Percentiles rank a stretch among this genome's conserved stretches.
Conservation (phyloP, 495 filamentous ascomycete genomes). For the Podospora australis region DNA sequence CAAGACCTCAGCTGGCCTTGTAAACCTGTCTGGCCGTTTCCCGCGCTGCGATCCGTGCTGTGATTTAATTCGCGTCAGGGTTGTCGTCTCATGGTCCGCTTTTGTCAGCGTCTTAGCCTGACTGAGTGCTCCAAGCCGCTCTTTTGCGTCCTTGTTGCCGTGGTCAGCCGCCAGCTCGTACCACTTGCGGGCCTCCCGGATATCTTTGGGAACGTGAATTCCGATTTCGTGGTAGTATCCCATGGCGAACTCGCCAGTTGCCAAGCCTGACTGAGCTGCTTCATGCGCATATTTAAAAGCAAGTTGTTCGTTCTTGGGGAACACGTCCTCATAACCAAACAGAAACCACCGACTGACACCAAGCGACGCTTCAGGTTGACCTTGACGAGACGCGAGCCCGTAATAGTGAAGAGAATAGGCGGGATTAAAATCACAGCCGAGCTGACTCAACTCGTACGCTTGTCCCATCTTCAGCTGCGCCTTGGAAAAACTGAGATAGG, state of each 20-base stretch:
- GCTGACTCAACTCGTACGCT: conserved; percentile 87
- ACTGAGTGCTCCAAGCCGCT: conserved; percentile 75
- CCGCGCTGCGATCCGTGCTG: conserved; percentile 82
- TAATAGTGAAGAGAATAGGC: conserved; percentile 92
- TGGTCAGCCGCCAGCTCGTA: conserved; percentile 85
- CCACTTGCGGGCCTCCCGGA: conserved; percentile 81
- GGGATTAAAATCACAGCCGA: conserved; percentile 93
- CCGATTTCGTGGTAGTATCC: conserved; percentile 98
- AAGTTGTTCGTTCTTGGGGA: conserved; percentile 90
- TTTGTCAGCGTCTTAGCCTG: conserved; percentile 81
- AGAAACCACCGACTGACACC: conserved; percentile 98
- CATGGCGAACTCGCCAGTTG: conserved; percentile 93
- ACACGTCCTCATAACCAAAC: conserved; percentile 84
- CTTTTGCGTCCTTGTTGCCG: conserved; percentile 84
- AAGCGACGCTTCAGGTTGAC: conserved; percentile 86
- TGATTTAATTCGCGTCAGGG: conserved; percentile 84
- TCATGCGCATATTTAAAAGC: conserved; percentile 87
- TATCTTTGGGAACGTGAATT: conserved; percentile 72
- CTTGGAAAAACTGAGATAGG: conserved; percentile 93
- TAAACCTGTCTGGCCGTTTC: conserved; percentile 58
- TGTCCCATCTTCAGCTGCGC: conserved; percentile 97
- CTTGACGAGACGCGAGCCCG: conserved; percentile 81
- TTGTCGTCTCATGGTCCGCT: conserved; percentile 87
- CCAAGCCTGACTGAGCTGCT: conserved; percentile 69
- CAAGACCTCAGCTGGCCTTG: conserved; percentile 40